Percentiles rank a stretch among this genome's conserved stretches.
phyloP scores from a whole-genome alignment of 352 stramenopile species.

The Pythium utonaiense region DNA sequence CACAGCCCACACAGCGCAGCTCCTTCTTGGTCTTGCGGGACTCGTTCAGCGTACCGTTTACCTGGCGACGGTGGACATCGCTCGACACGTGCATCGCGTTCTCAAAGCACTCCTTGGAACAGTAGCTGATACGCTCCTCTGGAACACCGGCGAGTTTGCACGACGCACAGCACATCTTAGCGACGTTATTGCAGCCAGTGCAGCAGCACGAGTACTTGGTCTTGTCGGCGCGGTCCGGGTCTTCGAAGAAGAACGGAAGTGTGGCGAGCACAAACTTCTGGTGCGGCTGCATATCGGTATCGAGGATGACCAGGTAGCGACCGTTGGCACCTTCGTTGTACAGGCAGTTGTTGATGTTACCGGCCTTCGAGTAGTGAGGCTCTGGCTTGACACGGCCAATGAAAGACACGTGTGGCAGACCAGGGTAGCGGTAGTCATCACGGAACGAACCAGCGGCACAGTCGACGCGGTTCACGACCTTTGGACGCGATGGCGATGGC shows the following conservation, averaged over 20 bases:
- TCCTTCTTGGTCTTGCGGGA: constrained; percentile 28
- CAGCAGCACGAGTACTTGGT: constrained; percentile 44
- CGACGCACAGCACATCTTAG: constrained; percentile 42
- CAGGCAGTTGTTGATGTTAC: constrained; percentile 86
- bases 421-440: constrained; percentile 79
- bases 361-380: constrained; percentile 82
- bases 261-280: constrained; percentile 72
- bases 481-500: constrained; percentile 51
- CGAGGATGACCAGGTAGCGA: constrained; percentile 75
- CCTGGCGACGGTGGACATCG: constrained; percentile 39
- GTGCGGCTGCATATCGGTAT: constrained; percentile 84
- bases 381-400: constrained; percentile 77
- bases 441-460: constrained; percentile 79
- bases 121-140: constrained; percentile 46
- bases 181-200: constrained; percentile 39
- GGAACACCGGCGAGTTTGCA: constrained; percentile 43
- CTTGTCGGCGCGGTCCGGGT: constrained; percentile 70
- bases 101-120: constrained; percentile 48
- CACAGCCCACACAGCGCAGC: constrained; percentile 32
- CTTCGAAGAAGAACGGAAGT: constrained; percentile 80
- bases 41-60: constrained; percentile 37
- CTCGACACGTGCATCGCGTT: constrained; percentile 41
- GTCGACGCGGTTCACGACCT: constrained; percentile 66
- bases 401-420: constrained; percentile 72
- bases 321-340: constrained; percentile 84